Evolutionary conservation across 2,329 filamentous ascomycete genomes (phyloP).

Genomic region (Colletotrichum lini): DNA sequence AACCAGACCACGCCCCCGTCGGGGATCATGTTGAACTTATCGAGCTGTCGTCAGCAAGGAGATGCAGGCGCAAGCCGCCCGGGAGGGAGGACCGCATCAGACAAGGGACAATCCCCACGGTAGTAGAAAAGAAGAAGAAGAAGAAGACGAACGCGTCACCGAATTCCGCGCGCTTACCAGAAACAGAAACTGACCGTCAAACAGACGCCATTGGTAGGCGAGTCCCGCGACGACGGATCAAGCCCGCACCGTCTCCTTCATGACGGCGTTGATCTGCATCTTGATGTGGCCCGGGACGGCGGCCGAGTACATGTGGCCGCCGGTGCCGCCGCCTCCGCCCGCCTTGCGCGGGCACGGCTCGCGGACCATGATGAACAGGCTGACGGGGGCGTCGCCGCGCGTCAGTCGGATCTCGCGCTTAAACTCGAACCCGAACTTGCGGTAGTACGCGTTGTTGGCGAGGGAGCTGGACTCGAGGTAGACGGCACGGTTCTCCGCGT

Average conservation of each 20-base stretch:
- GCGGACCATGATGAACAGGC: slow-evolving; percentile 85
- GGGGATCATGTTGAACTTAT: slow-evolving; percentile 23
- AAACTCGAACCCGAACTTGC: slow-evolving; percentile 80
- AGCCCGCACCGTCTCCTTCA: slow-evolving; percentile 43
- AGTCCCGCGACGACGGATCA: slow-evolving; percentile 2
- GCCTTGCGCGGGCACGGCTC: slow-evolving; percentile 68
- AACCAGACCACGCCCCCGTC: slow-evolving; percentile 25
- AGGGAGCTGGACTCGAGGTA: slow-evolving; percentile 85
- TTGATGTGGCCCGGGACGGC: slow-evolving; percentile 52
- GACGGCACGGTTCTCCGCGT: slow-evolving; percentile 75
- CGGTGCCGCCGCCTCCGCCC: not conserved
- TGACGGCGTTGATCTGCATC: slow-evolving; percentile 49
- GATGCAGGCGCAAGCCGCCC: slow-evolving; percentile 25
- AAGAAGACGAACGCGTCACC: slow-evolving; percentile 12
- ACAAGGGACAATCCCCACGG: not conserved
- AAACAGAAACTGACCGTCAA: slow-evolving; percentile 22
- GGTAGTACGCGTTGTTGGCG: slow-evolving; percentile 79
- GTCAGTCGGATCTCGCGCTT: slow-evolving; percentile 74
- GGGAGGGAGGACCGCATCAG: not conserved
- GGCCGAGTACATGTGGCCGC: slow-evolving; percentile 45
- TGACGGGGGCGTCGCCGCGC: slow-evolving; percentile 71
- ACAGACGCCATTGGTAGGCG: not conserved
- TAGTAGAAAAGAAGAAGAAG: not conserved
- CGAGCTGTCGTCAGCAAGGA: slow-evolving; percentile 34
- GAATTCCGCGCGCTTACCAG: not conserved